Evolutionary conservation across 2,329 filamentous ascomycete genomes (phyloP).

Genomic region (Penicillium sp.): DNA sequence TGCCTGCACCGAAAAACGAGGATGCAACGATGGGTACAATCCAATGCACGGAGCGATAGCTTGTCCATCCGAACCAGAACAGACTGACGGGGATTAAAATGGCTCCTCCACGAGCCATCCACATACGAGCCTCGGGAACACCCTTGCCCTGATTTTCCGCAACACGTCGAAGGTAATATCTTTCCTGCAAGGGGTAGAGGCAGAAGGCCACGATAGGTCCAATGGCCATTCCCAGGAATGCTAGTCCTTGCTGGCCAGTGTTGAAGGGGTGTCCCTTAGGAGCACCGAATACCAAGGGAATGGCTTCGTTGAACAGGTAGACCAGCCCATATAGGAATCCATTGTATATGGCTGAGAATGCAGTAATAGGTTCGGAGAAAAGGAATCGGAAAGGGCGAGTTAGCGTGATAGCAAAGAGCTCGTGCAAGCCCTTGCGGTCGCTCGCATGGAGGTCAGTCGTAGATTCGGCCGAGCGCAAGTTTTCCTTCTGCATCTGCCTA

Average conservation of each 20-base stretch:
- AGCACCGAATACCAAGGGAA: constrained; percentile 67
- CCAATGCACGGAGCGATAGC: constrained; percentile 65
- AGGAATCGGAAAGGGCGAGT: constrained; percentile 62
- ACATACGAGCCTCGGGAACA: constrained; percentile 68
- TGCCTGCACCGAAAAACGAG: constrained; percentile 69
- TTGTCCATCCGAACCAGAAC: constrained; percentile 71
- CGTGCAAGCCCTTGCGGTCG: constrained; percentile 67
- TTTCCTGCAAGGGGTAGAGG: constrained; percentile 54
- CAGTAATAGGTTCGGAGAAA: constrained; percentile 35
- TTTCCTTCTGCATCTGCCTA: constrained; percentile 46
- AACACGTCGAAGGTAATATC: constrained; percentile 43
- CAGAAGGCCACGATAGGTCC: constrained; percentile 68
- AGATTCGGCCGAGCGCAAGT: constrained; percentile 65
- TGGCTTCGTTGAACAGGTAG: constrained; percentile 76
- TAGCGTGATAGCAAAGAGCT: constrained; percentile 71
- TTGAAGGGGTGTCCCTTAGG: constrained; percentile 62
- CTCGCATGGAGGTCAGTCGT: constrained; percentile 42
- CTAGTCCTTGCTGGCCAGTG: constrained; percentile 59
- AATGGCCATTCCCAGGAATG: constrained; percentile 61
- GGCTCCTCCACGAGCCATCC: constrained; percentile 65
- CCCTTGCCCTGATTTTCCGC: constrained; percentile 53
- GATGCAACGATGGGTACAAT: constrained; percentile 69
- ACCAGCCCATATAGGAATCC: constrained; percentile 77
- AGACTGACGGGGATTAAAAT: constrained; percentile 67
- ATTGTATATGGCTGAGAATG: constrained; percentile 34